Base-by-base conservation (phyloP, 225 moss, liverwort and hornwort genomes). In the Bryoerythrophyllum caledonicum region DNA sequence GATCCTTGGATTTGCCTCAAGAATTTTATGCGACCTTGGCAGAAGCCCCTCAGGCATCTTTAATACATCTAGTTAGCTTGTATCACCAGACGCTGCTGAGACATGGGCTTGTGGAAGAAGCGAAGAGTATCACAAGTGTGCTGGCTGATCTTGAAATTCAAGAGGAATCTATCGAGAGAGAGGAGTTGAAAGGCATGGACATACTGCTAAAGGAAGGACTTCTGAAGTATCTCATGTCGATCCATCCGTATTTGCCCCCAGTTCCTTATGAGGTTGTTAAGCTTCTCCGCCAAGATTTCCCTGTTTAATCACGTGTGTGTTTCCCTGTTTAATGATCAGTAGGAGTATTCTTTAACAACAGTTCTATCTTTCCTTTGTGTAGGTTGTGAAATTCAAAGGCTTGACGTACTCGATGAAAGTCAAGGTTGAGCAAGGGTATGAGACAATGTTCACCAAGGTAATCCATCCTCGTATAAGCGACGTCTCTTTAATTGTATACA, bases 401-500 rank as follows among this genome's bases (percentile, higher is more conserved):
- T 77, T 99, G 77, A 86, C 83, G 40, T 87, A 65, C 83, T 81
- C 88, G 51, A 77, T 58, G 73, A 76, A 86, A 35, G 85, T 95
- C 57, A 78, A 80, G 76, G 68, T 81, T 63, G 91, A 88, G 77
- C 70, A 84, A 21, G 93, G 89, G 26, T 99, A 92, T 74, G 99
- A 99, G 82, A 95, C 99, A 63, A 87, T 99, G 81, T 88, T 83
- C 80, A 99, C 99, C 3, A 93, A 99, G 99, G 94, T 99, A 80
- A 67, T 19, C 51, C 63, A 73, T 75, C 63, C 68, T 78, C 7
- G 15, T 62, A 41, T 68, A 51, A 41, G 51, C 57, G 43, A 71
- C 44, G 59, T 57, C 52, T 58, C n/a, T 68, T 43, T 37, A 2
- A 30, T 5, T 41, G 13, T 65, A 72, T 57, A 67, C 17, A 72